Percentiles rank a stretch among this genome's conserved stretches.
phyloP scores from a whole-genome alignment of 208 protist species.

The Trypanosoma theileri region DNA sequence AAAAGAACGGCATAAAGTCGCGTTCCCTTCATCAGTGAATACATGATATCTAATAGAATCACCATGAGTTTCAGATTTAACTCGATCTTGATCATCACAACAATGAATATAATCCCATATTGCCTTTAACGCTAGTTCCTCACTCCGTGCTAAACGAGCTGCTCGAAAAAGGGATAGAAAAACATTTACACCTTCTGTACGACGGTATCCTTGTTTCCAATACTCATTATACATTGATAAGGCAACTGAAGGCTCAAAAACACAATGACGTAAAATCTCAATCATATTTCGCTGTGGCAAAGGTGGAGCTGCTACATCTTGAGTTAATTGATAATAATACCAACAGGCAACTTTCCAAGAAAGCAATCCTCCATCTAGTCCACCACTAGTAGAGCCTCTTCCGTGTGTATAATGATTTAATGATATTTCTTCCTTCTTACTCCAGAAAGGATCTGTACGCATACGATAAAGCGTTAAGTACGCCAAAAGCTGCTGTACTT shows the following conservation, averaged over 20 bases:
- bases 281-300: conserved; percentile 54
- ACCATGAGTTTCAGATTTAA: background rate
- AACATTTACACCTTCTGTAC: conserved; percentile 56
- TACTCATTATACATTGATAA: conserved; percentile 47
- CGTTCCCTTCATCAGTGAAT: conserved; percentile 47
- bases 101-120: conserved; percentile 52
- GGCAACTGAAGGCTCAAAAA: conserved; percentile 35
- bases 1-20: conserved; percentile 54
- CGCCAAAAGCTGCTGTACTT: conserved; percentile 54
- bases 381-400: background rate
- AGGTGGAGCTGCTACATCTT: conserved; percentile 3
- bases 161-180: conserved; percentile 70
- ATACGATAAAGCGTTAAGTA: conserved; percentile 32
- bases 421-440: background rate
- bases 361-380: conserved; percentile 11
- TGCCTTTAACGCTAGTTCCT: conserved; percentile 40
- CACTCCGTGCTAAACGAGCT: conserved; percentile 33
- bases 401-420: background rate
- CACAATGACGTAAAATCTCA: conserved; percentile 53
- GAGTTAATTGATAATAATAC: conserved; percentile 30
- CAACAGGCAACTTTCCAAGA: conserved; percentile 30
- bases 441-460: conserved; percentile 28
- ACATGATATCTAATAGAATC: background rate
- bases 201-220: conserved; percentile 48
- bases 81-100: conserved; percentile 21